Base-by-base conservation (phyloP, 345 rosid genomes). In the Gossypium anomalum region DNA sequence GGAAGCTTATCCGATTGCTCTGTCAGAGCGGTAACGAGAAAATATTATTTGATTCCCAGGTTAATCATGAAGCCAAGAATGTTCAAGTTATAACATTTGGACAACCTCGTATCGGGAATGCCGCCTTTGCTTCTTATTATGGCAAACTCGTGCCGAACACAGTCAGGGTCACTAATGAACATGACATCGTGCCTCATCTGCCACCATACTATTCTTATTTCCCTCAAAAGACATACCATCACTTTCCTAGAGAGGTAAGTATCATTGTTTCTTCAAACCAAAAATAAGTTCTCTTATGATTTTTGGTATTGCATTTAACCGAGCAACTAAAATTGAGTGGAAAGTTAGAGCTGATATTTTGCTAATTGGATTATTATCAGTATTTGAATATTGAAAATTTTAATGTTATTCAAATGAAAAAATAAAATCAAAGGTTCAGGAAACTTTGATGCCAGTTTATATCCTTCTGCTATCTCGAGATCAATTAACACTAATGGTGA, bases 71-170 rank as follows among this genome's bases (percentile, higher is more conserved):
- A 72, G 86, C 87, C 48, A 74, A 82, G 74, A 83, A 87, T 73
- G 89, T 93, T 62, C 89, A 83, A 77, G 91, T 93, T 76, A 80
- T 91, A 85, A 93, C 99, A 9, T 95, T 91, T 87, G 98, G 99
- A 78, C 99, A 95, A 68, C 99, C 99, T 70, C 97, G 98, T 71
- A 79, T 95, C 53, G 99, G 99, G 75, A 95, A 95, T 88, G 92
- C 92, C 0, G 93, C 70, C 62, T 95, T 95, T 83, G 86, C 97
- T 77, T 81, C 92, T 45, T 91, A 83, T 80, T 91, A 93, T 73
- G 83, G 84, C 74, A 75, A 85, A 67, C 85, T 85, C 68, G 93
- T 95, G 61, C 96, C 97, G 8, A 81, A 91, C 77, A 83, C 92
- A 20, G 79, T 90, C 65, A 85, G 99, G 64, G 89, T 95, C 66